phyloP scores from a whole-genome alignment of 1,284 basidiomycete species.

The Moesziomyces globuligerus region DNA sequence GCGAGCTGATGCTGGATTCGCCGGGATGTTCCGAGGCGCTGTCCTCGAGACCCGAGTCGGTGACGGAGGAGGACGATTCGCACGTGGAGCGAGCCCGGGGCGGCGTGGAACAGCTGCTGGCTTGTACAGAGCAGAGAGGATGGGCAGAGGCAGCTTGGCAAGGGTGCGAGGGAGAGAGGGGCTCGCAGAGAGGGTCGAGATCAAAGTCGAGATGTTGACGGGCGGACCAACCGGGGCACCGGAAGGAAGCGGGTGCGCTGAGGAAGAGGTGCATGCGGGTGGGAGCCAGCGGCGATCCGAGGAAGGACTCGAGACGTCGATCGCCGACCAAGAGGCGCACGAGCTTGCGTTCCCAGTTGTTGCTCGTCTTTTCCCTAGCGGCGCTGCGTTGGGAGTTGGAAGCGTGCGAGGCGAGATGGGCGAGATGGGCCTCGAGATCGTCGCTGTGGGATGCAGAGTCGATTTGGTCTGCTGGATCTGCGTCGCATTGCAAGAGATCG shows the following conservation, averaged over 20 bases:
- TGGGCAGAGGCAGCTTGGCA: background rate
- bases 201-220: constrained; percentile 42
- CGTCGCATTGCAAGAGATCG: background rate
- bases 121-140: constrained; percentile 6
- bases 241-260: constrained; percentile 35
- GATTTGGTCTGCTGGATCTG: background rate
- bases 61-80: constrained; percentile 22
- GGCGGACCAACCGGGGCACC: constrained; percentile 46
- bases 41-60: constrained; percentile 36
- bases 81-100: constrained; percentile 11
- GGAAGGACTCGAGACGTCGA: constrained; percentile 20
- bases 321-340: constrained; percentile 41
- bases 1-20: constrained; percentile 36
- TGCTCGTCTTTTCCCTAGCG: constrained; percentile 43
- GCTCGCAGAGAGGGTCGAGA: constrained; percentile 12
- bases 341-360: constrained; percentile 52
- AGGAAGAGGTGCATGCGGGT: constrained; percentile 44
- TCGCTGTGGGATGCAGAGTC: background rate
- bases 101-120: constrained; percentile 2
- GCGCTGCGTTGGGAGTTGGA: constrained; percentile 14
- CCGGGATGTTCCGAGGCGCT: constrained; percentile 23
- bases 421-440: background rate
- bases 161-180: background rate
- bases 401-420: constrained; percentile 1
- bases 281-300: constrained; percentile 16